Base-by-base conservation (phyloP, 305 asterid species). In the Fraxinus nigra region DNA sequence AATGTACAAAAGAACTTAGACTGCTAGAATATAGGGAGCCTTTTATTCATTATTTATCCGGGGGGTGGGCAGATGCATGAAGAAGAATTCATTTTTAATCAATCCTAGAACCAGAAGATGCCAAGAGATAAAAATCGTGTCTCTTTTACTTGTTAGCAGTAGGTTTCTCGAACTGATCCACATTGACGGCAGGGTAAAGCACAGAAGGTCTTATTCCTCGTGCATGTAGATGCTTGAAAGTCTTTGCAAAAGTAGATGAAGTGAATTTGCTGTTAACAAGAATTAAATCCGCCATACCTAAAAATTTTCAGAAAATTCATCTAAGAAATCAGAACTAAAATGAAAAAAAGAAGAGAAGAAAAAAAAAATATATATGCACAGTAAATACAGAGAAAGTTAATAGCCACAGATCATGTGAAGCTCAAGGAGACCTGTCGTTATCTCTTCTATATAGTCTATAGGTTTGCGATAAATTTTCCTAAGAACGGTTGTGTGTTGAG, bases 281-380 rank as follows among this genome's bases (percentile, higher is more conserved):
- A 83, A 94, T 89, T 82, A 96, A 85, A 85, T 96, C 96, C 2
- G 98, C 98, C 96, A 93, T 91, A 72, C 99, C 99, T 96, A 89
- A 86, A 89, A 61, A 16, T 26, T 37, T 81, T 59, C 77, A 84
- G 38, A 48, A 76, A 72, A 38, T 75, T 32, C 76, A 35, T 51
- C 65, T 46, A 75, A 76, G 59, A 61, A 82, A 75, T 86, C 33
- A 72, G 67, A 80, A n/a, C 20, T 85, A 59, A 51, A 40, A 14
- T 35, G 54, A 78, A 61, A 73, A 33, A 33, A 73, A 30, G 22
- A 56, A 2, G 51, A 20, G 26, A 67, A 8, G 1, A 79, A 28
- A 79, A 43, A 5, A 54, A 16, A 16, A 3, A 48, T 34, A 34
- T 2, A 48, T 34, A 34, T 14, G 78, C 24, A 76, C 72, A 63